phyloP scores from a whole-genome alignment of 2,329 filamentous ascomycete species.

The Ophiocordyceps australis region DNA sequence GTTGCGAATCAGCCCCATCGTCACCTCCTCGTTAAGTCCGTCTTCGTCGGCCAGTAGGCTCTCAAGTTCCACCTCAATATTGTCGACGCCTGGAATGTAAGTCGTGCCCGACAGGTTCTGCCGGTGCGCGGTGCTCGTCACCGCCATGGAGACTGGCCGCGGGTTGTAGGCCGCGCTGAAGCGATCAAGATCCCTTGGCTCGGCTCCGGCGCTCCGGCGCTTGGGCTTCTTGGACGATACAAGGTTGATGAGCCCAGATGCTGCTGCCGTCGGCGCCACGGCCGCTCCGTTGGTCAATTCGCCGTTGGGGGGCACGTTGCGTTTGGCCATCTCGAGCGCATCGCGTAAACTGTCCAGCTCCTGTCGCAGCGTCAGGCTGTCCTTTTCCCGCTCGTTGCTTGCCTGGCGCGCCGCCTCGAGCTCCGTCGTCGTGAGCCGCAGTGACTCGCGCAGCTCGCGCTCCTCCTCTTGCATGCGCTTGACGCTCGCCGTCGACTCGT shows the following conservation, averaged over 20 bases:
- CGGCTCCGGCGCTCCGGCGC: conserved; percentile 75
- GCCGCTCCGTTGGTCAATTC: conserved; percentile 20
- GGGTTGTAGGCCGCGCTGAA: conserved; percentile 90
- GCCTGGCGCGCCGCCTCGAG: conserved; percentile 62
- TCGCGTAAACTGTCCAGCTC: conserved; percentile 84
- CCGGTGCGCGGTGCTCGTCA: conserved; percentile 47
- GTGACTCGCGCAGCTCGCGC: conserved; percentile 63
- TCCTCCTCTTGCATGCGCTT: conserved; percentile 93
- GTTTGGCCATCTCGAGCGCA: conserved; percentile 74
- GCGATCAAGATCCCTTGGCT: conserved; percentile 70
- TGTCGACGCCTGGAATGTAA: conserved; percentile 69
- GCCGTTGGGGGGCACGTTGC: conserved; percentile 58
- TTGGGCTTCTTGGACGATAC: conserved; percentile 96
- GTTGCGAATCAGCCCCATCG: conserved; percentile 87
- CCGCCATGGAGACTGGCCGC: conserved; percentile 88
- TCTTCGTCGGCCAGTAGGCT: conserved; percentile 89
- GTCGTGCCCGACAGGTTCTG: conserved; percentile 58
- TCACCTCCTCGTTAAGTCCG: conserved; percentile 89
- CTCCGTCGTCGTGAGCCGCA: conserved; percentile 63
- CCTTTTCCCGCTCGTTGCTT: conserved; percentile 60
- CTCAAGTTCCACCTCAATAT: conserved; percentile 88
- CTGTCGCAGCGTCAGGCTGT: conserved; percentile 71
- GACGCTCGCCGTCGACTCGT: conserved; percentile 78
- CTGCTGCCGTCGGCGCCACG: conserved; percentile 30
- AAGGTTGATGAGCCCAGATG: conserved; percentile 80